phyloP scores from a whole-genome alignment of 371 early-diverging fungal genomes.

The Mortierella sp. region DNA sequence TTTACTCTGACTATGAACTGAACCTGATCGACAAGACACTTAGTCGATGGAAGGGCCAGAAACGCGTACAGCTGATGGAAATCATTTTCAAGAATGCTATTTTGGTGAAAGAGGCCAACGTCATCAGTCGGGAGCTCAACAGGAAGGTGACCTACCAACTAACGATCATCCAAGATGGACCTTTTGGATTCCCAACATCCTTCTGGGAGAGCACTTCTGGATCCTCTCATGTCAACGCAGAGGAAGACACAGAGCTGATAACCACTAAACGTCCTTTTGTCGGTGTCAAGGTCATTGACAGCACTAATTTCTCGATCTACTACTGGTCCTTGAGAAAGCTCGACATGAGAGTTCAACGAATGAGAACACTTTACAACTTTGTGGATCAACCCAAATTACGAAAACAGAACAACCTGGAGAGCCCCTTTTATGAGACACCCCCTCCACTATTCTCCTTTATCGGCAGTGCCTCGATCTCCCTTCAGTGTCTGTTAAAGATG shows the following conservation, averaged over 20 bases:
- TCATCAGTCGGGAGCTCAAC: conserved; percentile 79
- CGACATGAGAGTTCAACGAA: conserved; percentile 67
- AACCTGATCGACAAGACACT: conserved; percentile 61
- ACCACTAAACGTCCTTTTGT: conserved; percentile 63
- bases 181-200: conserved; percentile 59
- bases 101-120: conserved; percentile 84
- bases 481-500: conserved; percentile 62
- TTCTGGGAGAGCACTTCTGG: conserved; percentile 66
- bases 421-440: conserved; percentile 75
- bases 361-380: conserved; percentile 79
- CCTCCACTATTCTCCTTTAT: conserved; percentile 68
- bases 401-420: conserved; percentile 74
- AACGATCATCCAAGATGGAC: conserved; percentile 66
- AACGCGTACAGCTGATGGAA: conserved; percentile 74
- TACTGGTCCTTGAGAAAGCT: conserved; percentile 77
- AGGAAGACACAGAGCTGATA: conserved; percentile 60
- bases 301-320: conserved; percentile 71
- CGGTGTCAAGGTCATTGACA: conserved; percentile 74
- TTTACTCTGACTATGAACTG: conserved; percentile 56
- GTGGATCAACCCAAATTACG: conserved; percentile 72
- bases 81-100: conserved; percentile 71
- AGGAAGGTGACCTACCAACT: conserved; percentile 82
- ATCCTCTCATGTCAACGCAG: conserved; percentile 61
- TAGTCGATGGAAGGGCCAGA: conserved; percentile 64
- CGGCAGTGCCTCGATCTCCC: conserved; percentile 62